Conservation (phyloP, 2,329 filamentous ascomycete species). For the Colletotrichum theobromicola region DNA sequence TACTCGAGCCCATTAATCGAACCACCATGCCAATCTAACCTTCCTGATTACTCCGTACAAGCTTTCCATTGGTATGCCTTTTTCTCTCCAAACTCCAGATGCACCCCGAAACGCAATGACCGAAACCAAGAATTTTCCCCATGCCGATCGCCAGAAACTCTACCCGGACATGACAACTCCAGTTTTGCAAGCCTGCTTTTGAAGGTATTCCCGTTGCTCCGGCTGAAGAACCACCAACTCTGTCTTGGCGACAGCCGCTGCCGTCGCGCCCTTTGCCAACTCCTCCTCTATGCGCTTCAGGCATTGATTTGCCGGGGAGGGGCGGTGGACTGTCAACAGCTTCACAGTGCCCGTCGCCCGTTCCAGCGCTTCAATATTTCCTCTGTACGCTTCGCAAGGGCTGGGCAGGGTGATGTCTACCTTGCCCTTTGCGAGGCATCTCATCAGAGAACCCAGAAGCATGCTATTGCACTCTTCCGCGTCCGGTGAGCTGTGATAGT, state of each 20-base stretch:
- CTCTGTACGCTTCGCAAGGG: constrained; percentile 11
- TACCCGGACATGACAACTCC: constrained; percentile 7
- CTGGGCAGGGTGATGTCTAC: constrained; percentile 10
- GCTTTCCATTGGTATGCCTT: background rate
- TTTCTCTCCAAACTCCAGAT: constrained; percentile 5
- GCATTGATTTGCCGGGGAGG: constrained; percentile 12
- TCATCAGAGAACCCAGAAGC: constrained; percentile 10
- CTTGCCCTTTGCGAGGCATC: constrained; percentile 8
- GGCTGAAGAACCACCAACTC: constrained; percentile 1
- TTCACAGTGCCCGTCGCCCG: constrained; percentile 7
- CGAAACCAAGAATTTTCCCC: background rate
- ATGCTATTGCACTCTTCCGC: constrained; percentile 21
- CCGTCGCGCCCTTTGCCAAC: background rate
- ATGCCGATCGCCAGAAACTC: background rate
- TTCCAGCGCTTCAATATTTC: constrained; percentile 1
- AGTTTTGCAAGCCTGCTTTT: constrained; percentile 10
- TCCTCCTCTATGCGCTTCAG: constrained; percentile 19
- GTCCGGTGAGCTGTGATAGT: constrained; percentile 17
- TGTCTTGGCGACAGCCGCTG: background rate
- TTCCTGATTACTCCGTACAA: background rate
- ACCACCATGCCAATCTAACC: background rate
- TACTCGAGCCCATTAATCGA: constrained; percentile 1
- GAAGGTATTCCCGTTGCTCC: background rate
- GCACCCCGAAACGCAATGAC: background rate
- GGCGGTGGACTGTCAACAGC: constrained; percentile 12